Evolutionary conservation across 1,284 basidiomycete species (phyloP), one percentile per base, ranked within the genome.

Genomic region (Cutaneotrichosporon sp.): DNA sequence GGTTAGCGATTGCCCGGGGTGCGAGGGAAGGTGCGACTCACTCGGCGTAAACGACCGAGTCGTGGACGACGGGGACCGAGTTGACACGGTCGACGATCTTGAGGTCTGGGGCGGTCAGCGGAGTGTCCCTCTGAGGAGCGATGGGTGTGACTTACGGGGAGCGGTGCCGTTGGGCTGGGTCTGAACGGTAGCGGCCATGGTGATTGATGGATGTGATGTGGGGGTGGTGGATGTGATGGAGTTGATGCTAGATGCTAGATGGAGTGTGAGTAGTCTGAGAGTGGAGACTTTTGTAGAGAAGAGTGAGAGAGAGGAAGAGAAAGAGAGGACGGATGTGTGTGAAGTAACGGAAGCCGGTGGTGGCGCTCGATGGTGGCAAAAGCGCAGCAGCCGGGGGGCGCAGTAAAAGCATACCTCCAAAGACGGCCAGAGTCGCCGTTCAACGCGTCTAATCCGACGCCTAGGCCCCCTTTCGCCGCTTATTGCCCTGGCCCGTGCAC

Each of bases 1-100:
- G 24, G 61, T 50, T 2, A 54, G 18, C 22, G 1, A n/a, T 20
- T 36, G 18, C 3, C 9, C 18, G 43, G 16, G 22, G 22, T 27
- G 38, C 9, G 14, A 33, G n/a, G n/a, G n/a, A n/a, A n/a, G 0
- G 33, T 18, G 14, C 20, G 25, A 73, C 77, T 71, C 24, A 76
- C 77, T 78, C 72, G 36, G 76, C 75, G 57, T 77, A 77, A 27
- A 72, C 68, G 58, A 79, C 67, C 52, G 75, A 75, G 68, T 79
- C 79, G 64, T 79, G 76, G 45, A 80, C 69, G 62, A 73, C 69
- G 34, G 79, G 79, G 45, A 80, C 72, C 31, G 69, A 65, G 58
- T 77, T 74, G 38, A 80, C 68, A 29, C 76, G 72, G 27, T 67
- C 65, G 53, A 80, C 73, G 62, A 80, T 79, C 71, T 78, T 72